Evolutionary conservation across 2,329 filamentous ascomycete genomes (phyloP).

Genomic region (Penicillium sp.): DNA sequence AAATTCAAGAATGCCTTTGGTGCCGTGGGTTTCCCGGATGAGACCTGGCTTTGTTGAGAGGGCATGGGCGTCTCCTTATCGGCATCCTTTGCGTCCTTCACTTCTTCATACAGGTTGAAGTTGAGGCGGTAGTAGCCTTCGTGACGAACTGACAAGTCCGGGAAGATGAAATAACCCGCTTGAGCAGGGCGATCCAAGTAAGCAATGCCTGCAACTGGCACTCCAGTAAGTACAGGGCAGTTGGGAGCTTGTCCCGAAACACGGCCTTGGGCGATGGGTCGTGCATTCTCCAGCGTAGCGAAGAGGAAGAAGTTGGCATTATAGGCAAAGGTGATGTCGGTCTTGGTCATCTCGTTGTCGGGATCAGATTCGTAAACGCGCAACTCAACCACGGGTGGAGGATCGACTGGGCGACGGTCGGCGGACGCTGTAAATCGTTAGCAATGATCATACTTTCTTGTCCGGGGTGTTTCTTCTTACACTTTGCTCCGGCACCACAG

Average conservation of each 20-base stretch:
- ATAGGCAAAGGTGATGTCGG: slow-evolving; percentile 81
- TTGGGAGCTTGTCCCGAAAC: slow-evolving; percentile 64
- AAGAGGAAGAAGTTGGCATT: slow-evolving; percentile 98
- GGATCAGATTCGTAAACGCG: slow-evolving; percentile 69
- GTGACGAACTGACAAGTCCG: slow-evolving; percentile 90
- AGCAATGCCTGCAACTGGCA: slow-evolving; percentile 91
- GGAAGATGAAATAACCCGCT: slow-evolving; percentile 94
- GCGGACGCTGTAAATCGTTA: slow-evolving; percentile 59
- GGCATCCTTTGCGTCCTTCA: slow-evolving; percentile 77
- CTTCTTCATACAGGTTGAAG: slow-evolving; percentile 91
- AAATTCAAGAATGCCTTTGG: slow-evolving; percentile 67
- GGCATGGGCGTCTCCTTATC: slow-evolving; percentile 54
- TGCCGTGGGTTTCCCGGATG: slow-evolving; percentile 36
- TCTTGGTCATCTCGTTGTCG: slow-evolving; percentile 53
- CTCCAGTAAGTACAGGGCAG: slow-evolving; percentile 83
- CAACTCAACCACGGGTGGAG: slow-evolving; percentile 89
- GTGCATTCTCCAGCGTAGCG: slow-evolving; percentile 81
- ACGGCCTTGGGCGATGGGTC: slow-evolving; percentile 76
- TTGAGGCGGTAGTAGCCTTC: slow-evolving; percentile 88
- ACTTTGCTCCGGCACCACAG: slow-evolving; percentile 92
- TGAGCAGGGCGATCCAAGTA: slow-evolving; percentile 81
- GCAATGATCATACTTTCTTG: slow-evolving; percentile 4
- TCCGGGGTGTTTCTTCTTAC: slow-evolving; percentile 49
- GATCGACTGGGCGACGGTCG: slow-evolving; percentile 88
- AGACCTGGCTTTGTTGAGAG: slow-evolving; percentile 22